Conservation (phyloP, 257 asterid species). For the Rauvolfia tetraphylla region DNA sequence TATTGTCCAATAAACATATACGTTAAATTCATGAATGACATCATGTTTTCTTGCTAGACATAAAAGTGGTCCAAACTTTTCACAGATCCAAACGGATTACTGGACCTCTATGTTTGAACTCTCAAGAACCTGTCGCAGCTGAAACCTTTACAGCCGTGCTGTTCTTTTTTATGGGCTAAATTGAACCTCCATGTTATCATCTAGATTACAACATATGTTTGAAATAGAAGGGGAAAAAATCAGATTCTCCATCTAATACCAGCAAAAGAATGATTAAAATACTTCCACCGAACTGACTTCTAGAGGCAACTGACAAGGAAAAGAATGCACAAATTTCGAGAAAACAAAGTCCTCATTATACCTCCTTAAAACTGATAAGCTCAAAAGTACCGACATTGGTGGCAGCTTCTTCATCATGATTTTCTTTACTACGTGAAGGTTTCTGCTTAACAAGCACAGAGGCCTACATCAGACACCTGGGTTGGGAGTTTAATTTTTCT, state of each 20-base stretch:
- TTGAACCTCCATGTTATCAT: not conserved
- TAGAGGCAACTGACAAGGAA: slow-evolving; percentile 4
- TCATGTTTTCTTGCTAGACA: not conserved
- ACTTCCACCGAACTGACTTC: not conserved
- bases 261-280: not conserved
- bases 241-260: not conserved
- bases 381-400: slow-evolving; percentile 17
- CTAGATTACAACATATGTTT: not conserved
- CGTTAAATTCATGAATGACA: not conserved
- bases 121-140: not conserved
- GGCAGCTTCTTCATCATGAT: slow-evolving; percentile 13
- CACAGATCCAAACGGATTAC: not conserved
- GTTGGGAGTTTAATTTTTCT: not conserved
- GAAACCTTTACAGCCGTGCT: not conserved
- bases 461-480: slow-evolving; percentile 20
- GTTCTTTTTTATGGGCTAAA: not conserved
- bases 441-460: slow-evolving; percentile 14
- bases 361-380: slow-evolving; percentile 25
- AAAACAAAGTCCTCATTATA: slow-evolving; percentile 11
- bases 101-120: not conserved
- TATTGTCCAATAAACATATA: not conserved
- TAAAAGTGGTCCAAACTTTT: not conserved
- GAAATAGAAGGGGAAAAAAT: not conserved
- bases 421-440: slow-evolving; percentile 13
- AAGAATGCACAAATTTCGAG: not conserved